Conservation (phyloP, 2,329 filamentous ascomycete genomes). For the Orbilia quercus region DNA sequence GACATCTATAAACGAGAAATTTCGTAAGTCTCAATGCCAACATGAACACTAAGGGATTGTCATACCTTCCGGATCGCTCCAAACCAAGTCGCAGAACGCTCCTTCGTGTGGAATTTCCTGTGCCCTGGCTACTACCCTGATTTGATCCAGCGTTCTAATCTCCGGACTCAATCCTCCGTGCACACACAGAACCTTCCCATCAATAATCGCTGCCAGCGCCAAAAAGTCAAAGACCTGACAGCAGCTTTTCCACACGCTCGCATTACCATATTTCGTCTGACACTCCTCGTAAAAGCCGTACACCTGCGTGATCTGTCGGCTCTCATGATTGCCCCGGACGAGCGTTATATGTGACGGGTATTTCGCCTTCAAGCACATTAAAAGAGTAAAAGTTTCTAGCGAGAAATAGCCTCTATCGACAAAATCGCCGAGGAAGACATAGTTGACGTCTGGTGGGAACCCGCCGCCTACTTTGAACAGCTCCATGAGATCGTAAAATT, state of each 20-base stretch:
- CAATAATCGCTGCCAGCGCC: constrained; percentile 77
- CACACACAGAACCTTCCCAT: constrained; percentile 78
- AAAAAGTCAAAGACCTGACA: constrained; percentile 83
- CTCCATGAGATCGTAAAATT: constrained; percentile 97
- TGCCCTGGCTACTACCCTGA: constrained; percentile 77
- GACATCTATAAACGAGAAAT: constrained; percentile 65
- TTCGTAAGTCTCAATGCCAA: not conserved
- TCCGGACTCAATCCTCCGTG: constrained; percentile 78
- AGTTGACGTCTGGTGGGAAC: constrained; percentile 83
- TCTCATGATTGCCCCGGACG: constrained; percentile 80
- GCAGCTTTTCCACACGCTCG: constrained; percentile 81
- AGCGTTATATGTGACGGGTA: constrained; percentile 78
- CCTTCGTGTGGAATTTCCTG: constrained; percentile 82
- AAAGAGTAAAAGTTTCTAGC: constrained; percentile 76
- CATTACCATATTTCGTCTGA: constrained; percentile 80
- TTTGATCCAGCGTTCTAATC: constrained; percentile 79
- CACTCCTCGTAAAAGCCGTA: constrained; percentile 84
- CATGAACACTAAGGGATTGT: not conserved
- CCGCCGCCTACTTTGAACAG: constrained; percentile 95
- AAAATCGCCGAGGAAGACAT: constrained; percentile 78
- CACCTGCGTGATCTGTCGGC: constrained; percentile 80
- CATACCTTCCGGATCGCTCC: constrained; percentile 75
- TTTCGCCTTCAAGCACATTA: constrained; percentile 79
- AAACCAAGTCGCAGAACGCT: constrained; percentile 80
- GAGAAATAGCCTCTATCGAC: constrained; percentile 80